Evolutionary conservation across 2,329 filamentous ascomycete species (phyloP), one percentile per base, ranked within the genome.

Genomic region (Hortaea sp.): DNA sequence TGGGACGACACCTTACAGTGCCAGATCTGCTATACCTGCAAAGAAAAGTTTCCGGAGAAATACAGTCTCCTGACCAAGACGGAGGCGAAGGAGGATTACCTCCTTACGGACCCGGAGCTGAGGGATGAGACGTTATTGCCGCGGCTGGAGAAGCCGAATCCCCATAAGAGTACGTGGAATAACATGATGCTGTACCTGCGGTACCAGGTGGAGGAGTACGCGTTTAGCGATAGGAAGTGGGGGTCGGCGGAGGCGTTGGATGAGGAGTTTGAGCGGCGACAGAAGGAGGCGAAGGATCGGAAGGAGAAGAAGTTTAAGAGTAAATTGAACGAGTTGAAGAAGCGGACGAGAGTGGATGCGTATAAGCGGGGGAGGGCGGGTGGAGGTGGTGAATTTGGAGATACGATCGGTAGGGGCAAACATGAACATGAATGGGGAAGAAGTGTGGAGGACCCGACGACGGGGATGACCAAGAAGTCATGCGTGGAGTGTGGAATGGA

Each of bases 111-210:
- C 60, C 86, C 89, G 32, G 92, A 98, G 65, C 76, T 98, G n/a
- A 84, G 84, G 57, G 92, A 98, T 60, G 77, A 81, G 47, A 84
- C 89, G 11, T 72, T 98, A 1, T 74, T 98, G 0, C 90, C 90
- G 0, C 89, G 94, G 63, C 75, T 98, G 6, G 84, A 85, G 45
- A 82, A 83, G 31, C 90, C 92, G 1, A 98, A 98, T 58, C 92
- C 92, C 0, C 92, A 95, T 68, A 95, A 95, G 64, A 81, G 85
- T 0, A 88, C 89, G 48, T 98, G 88, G 87, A 88, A 95, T 65
- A 88, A 94, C 71, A 98, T 98, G 92, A 95, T 95, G 83, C 77
- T 98, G 2, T 98, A 92, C 63, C 73, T 98, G 20, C 84, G 92
- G 1, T 94, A 81, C 50, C 92, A 98, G 62, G 86, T 98, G 2